phyloP scores from a whole-genome alignment of 352 stramenopile species.

The Globisporangium carolinianum region DNA sequence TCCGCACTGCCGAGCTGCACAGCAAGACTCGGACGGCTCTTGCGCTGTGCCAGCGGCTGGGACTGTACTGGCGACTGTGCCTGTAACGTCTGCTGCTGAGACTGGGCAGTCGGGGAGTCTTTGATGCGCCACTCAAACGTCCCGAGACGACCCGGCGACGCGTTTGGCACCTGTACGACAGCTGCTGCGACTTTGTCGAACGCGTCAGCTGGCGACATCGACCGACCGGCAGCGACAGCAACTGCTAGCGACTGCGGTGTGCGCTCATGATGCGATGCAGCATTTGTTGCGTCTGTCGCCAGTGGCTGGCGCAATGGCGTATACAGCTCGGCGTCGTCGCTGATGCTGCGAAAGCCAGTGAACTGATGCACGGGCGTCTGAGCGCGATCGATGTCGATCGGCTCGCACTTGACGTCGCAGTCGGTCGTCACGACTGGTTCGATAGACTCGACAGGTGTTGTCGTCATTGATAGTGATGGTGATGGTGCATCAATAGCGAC shows the following conservation, averaged over 20 bases:
- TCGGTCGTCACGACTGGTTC: not conserved
- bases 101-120: not conserved
- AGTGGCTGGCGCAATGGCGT: constrained; percentile 29
- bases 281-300: constrained; percentile 12
- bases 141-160: constrained; percentile 48
- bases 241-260: constrained; percentile 18
- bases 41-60: not conserved
- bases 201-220: constrained; percentile 48
- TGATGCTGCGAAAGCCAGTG: constrained; percentile 11
- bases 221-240: constrained; percentile 17
- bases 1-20: constrained; percentile 4
- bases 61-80: no score
- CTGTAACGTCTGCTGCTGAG: not conserved
- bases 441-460: not conserved
- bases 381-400: not conserved
- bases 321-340: constrained; percentile 12
- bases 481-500: no score
- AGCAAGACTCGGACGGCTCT: constrained; percentile 5
- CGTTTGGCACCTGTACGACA: constrained; percentile 31
- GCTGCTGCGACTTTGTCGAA: constrained; percentile 46
- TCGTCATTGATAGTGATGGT: no score
- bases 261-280: not conserved
- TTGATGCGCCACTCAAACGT: constrained; percentile 53
- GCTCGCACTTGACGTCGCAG: constrained; percentile 5
- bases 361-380: constrained; percentile 13